Evolutionary conservation across 1,139 yeast genomes (phyloP), one percentile per base, ranked within the genome.

Genomic region (Candida anutae): DNA sequence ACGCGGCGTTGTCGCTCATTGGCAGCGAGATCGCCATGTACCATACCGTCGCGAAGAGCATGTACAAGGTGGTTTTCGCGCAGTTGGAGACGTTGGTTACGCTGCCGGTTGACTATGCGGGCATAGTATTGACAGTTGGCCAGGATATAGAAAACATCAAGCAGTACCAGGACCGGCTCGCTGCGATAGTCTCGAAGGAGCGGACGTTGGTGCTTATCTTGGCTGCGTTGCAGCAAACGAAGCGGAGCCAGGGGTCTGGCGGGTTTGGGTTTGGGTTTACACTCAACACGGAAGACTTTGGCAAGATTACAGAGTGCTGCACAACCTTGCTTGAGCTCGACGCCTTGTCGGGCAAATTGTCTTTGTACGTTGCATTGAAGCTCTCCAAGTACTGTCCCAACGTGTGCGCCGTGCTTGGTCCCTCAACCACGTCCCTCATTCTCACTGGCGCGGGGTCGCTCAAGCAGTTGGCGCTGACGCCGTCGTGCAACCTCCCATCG

Each of bases 401-500:
- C 48, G 55, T 84, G 2, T 64, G 84, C 2, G 74, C 74, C 1
- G 58, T 90, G 6, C 63, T 90, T 3, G 94, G 95, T 0, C 62
- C 94, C 0, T 61, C 71, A 3, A 71, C 84, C 0, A 74, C 95
- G 0, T 79, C 95, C 0, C 87, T 81, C 43, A 53, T 90, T 9
- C 54, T 90, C 24, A 72, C 85, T 1, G 66, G 73, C 14, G 60
- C 75, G 1, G 94, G 95, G 2, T 87, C 95, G 0, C 50, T 90
- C 9, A 58, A 59, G n/a, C 78, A 74, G 9, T 53, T 90, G 10
- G 74, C 88, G 3, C 56, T 58, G 21, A 74, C 85, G 0, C 95
- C 96, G 0, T 69, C 94, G 4, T 82, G 96, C 40, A 90, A 90
- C 46, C 46, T 90, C 6, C 77, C 95, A 0, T 73, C 94, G 0